A percentile compares a stretch with the other conserved stretches of the same genome.
Evolutionary conservation across 2,329 filamentous ascomycete species (phyloP).

Genomic region (Cladosporium sp.): DNA sequence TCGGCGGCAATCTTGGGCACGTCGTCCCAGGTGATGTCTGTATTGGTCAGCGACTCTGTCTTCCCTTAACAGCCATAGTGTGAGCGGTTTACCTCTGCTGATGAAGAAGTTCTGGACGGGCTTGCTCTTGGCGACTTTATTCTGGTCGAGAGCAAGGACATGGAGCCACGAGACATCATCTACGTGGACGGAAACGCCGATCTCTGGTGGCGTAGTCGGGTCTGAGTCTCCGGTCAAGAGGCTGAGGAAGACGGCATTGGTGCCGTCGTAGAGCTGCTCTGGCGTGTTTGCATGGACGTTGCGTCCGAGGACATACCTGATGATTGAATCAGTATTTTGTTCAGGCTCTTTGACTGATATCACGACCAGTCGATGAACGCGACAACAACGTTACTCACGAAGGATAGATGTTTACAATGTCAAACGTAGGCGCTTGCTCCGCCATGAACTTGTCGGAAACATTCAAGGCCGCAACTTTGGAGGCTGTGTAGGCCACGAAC

Average conservation of each 20-base stretch:
- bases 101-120: slow-evolving; percentile 13
- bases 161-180: slow-evolving; percentile 38
- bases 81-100: slow-evolving; percentile 1
- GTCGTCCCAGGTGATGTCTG: slow-evolving; percentile 18
- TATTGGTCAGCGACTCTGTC: not conserved
- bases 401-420: slow-evolving; percentile 28
- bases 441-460: slow-evolving; percentile 24
- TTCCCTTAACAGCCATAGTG: too few relatives aligned
- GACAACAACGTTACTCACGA: slow-evolving; percentile 18
- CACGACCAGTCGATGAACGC: not conserved
- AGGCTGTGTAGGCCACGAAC: slow-evolving; percentile 24
- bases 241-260: slow-evolving; percentile 26
- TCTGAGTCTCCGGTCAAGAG: slow-evolving; percentile 24
- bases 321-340: not conserved
- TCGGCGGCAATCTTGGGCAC: slow-evolving; percentile 12
- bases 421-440: slow-evolving; percentile 27
- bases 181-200: slow-evolving; percentile 19
- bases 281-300: slow-evolving; percentile 30
- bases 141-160: slow-evolving; percentile 29
- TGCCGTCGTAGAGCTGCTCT: slow-evolving; percentile 23
- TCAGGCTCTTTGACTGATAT: not conserved
- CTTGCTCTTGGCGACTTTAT: not conserved
- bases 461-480: slow-evolving; percentile 26
- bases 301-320: slow-evolving; percentile 26
- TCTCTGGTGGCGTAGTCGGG: slow-evolving; percentile 23